Base-by-base conservation (phyloP, 352 stramenopile genomes). In the Achlya hypogyna region DNA sequence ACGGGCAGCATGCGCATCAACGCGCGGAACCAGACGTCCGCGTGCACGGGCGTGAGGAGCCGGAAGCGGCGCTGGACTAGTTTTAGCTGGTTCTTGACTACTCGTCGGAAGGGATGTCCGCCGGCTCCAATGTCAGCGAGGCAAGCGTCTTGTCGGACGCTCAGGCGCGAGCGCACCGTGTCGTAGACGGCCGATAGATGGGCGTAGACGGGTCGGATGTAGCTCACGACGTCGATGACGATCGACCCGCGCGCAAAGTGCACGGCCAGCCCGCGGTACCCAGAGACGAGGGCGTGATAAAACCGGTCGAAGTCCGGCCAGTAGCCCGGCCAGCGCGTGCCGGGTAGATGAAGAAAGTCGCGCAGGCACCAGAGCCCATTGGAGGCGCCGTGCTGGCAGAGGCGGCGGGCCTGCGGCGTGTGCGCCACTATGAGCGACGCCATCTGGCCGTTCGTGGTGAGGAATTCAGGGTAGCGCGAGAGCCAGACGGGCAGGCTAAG, bases 11-110 rank as follows among this genome's bases (percentile, higher is more conserved):
- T 63, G 20, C 56, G 8, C 18, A 56, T 25, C 1, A 23, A 38
- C 10, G 31, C 14, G 14, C 58, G 58, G 10, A 65, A 53, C 58
- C 58, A 65, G 0, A 65, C 58, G 42, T 65, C 58, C 1, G 58
- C 40, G 5, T 65, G 58, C 20, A 65, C 42, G 45, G 58, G 23
- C 10, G 5, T 10, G 23, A 25, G 22, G 34, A n/a, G 23, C 12
- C 9, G 54, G 14, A 20, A 28, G 27, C 18, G n/a, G 58, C 20
- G 35, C 4, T 16, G 34, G 1, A 22, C 10, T 6, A 23, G 25
- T n/a, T 65, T 31, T 31, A 2, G 0, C 5, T 45, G 27, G 18
- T 58, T 27, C 18, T 0, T 4, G 34, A 56, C 18, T 9, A 14
- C 10, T 1, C 16, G 47, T n/a, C 40, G 58, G 9, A n/a, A n/a